Conservation (phyloP, 1,284 basidiomycete species). For the Malassezia nana region DNA sequence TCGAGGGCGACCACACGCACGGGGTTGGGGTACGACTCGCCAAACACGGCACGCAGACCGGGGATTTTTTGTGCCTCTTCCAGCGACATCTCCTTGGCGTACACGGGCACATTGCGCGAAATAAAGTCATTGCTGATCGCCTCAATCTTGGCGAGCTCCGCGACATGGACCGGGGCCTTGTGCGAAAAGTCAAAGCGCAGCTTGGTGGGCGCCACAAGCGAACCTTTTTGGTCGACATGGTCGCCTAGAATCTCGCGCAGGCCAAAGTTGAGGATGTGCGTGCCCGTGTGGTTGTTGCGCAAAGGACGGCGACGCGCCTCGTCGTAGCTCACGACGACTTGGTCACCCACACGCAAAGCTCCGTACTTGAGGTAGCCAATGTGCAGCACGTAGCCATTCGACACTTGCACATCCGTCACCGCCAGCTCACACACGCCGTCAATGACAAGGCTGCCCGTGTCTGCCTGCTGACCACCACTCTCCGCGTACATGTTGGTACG, state of each 20-base stretch:
- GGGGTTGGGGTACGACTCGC: constrained; percentile 93
- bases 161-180: constrained; percentile 67
- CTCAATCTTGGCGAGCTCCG: constrained; percentile 76
- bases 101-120: constrained; percentile 75
- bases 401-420: constrained; percentile 82
- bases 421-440: constrained; percentile 86
- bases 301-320: constrained; percentile 78
- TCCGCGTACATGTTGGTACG: constrained; percentile 97
- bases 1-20: constrained; percentile 88
- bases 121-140: constrained; percentile 78
- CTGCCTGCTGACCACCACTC: constrained; percentile 90
- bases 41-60: constrained; percentile 90
- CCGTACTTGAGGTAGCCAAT: constrained; percentile 75
- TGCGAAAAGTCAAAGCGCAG: constrained; percentile 98
- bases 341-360: constrained; percentile 59
- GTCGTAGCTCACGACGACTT: constrained; percentile 65
- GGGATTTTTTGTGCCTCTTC: constrained; percentile 74
- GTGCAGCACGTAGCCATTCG: constrained; percentile 77
- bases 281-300: constrained; percentile 95
- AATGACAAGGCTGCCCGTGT: constrained; percentile 86
- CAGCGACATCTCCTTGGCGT: constrained; percentile 75
- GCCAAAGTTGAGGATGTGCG: constrained; percentile 90
- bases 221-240: constrained; percentile 95
- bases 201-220: constrained; percentile 86
- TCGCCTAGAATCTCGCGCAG: constrained; percentile 88